Base-by-base conservation (phyloP, 176 grass and related monocot species). In the Eragrostis curvula region DNA sequence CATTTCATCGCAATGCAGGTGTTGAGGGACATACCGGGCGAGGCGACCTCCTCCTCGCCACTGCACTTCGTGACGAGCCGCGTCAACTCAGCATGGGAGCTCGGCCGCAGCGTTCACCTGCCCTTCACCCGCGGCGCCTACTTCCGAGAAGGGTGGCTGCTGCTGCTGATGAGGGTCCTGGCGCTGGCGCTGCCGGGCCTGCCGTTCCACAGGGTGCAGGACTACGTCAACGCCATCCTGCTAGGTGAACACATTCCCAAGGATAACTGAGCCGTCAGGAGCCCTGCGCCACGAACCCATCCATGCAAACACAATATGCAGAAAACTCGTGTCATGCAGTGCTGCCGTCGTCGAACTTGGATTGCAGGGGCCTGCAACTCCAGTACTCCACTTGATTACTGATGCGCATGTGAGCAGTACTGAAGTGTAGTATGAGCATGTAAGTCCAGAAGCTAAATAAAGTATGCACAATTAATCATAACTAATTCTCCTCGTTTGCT, bases 111-210 rank as follows among this genome's bases (percentile, higher is more conserved):
- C 81, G 18, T 68, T 1, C 50, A 82, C 83, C 84, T 89, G 73
- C 68, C 86, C 0, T 76, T 71, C 68, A 47, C 12, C 9, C 79
- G 49, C 39, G 72, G 87, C 58, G 27, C 39, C 41, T 83, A 81
- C 70, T 90, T 72, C 77, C 79, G 82, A 45, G 91, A 93, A 46
- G 82, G 84, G 29, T 93, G 84, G 91, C 57, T 78, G 41, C 82
- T 89, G 68, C 63, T 93, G 41, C 29, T 62, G 29, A 27, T 87
- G 77, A 46, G 87, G 39, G 41, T 44, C 2, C 16, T 60, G 69
- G 87, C 84, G 64, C 24, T 93, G 76, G 20, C 78, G 60, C 59
- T 89, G 67, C 91, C 91, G 5, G 87, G 81, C 23, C 49, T 93
- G 62, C 82, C 81, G 67, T 71, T 84, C 52, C 91, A 87, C 81